Base-by-base conservation (phyloP, 2,329 filamentous ascomycete species). In the Fusarium papillatum region DNA sequence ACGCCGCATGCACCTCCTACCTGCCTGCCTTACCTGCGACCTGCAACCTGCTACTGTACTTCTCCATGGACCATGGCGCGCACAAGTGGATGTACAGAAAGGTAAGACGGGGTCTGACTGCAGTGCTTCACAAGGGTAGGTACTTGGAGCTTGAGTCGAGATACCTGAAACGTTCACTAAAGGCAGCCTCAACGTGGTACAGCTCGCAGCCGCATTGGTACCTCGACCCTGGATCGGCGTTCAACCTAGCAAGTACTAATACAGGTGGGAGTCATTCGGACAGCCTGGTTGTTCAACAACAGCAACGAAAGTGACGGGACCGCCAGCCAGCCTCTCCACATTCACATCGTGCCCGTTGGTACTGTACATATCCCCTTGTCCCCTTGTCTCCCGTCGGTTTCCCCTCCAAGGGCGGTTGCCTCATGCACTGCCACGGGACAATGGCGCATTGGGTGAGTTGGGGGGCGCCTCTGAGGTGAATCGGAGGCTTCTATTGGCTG, bases 371-470 rank as follows among this genome's bases (percentile, higher is more conserved):
- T 57, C 50, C 50, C 50, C 50, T 57, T 48, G 36, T 41, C 59
- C 59, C 55, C 69, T 48, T 71, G 68, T 73, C 63, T 65, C 63
- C 64, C 59, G 63, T 50, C 68, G 31, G 26, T 62, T 57, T 50
- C 64, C 70, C 72, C 73, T 67, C 65, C 63, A 67, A 68, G 64
- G 69, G 59, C 71, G 76, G 78, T 75, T 80, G 78, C 77, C 76
- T 79, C 74, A 80, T 81, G 79, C 80, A 81, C 77, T 81, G 80
- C 80, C 80, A 81, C 80, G 80, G 71, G 74, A 76, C 75, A 63
- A 74, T 66, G 75, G 71, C 68, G 68, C 70, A 80, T 80, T 80
- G 80, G 73, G 60, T 70, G 68, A 64, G 46, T 31, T 22, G 34
- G 39, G 39, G 39, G 36, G 64, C 38, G 43, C 19, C 41, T 66